phyloP scores from a whole-genome alignment of 2,329 filamentous ascomycete species.

The Curvularia lunata region DNA sequence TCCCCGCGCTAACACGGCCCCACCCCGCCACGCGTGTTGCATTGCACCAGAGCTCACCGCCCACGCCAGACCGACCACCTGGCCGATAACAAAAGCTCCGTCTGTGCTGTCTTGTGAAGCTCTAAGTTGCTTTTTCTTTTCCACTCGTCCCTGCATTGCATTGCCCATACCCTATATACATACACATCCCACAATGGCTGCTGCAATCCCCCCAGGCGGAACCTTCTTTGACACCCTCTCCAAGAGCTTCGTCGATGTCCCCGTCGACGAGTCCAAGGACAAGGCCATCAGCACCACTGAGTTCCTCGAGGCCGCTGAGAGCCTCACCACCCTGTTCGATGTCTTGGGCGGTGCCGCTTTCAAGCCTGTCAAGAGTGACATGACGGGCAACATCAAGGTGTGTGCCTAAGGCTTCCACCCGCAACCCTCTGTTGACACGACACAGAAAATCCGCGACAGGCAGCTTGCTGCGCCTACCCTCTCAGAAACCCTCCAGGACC shows the following conservation, averaged over 20 bases:
- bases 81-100: slow-evolving; percentile 10
- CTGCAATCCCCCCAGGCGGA: slow-evolving; percentile 61
- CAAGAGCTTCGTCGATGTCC: slow-evolving; percentile 82
- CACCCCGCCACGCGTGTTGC: slow-evolving; percentile 23
- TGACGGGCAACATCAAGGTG: slow-evolving; percentile 90
- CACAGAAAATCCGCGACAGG: slow-evolving; percentile 85
- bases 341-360: slow-evolving; percentile 75
- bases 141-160: neutral
- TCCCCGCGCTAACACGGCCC: slow-evolving; percentile 26
- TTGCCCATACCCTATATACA: neutral
- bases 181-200: slow-evolving; percentile 33
- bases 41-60: slow-evolving; percentile 25
- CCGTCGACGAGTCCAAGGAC: slow-evolving; percentile 73
- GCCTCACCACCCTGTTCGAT: slow-evolving; percentile 82
- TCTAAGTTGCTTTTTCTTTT: neutral
- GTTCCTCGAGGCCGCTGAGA: slow-evolving; percentile 91
- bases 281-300: slow-evolving; percentile 81
- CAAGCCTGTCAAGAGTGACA: slow-evolving; percentile 87
- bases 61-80: slow-evolving; percentile 21
- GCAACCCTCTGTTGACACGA: neutral
- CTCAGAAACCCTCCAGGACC: slow-evolving; percentile 83
- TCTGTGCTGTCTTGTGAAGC: neutral
- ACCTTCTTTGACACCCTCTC: slow-evolving; percentile 89
- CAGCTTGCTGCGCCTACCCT: slow-evolving; percentile 78
- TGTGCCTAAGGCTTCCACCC: neutral